Conservation (phyloP, 2,329 filamentous ascomycete genomes). For the Lasiodiplodia gonubiensis region DNA sequence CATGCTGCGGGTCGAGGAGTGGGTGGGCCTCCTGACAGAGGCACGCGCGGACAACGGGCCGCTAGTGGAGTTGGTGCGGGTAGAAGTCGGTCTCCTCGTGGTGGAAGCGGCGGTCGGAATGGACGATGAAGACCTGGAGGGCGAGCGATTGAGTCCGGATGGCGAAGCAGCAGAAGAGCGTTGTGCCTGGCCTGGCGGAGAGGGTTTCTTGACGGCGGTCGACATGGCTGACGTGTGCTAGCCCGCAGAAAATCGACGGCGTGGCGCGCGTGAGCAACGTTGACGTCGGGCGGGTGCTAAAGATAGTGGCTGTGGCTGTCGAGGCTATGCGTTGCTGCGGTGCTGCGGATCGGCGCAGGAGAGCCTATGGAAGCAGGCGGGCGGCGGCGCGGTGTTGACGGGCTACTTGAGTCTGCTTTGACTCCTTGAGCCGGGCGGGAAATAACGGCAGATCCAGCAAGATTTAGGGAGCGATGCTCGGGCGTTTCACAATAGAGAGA, state of each 20-base stretch:
- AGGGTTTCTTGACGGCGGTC: constrained; percentile 45
- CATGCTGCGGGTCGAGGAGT: constrained; percentile 41
- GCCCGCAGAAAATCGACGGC: constrained; percentile 13
- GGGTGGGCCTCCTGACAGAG: constrained; percentile 44
- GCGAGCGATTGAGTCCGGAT: constrained; percentile 42
- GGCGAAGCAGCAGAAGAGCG: constrained; percentile 38
- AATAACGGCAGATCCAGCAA: constrained; percentile 21
- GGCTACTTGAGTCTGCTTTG: constrained; percentile 7
- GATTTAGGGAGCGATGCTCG: constrained; percentile 28
- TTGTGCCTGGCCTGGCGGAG: constrained; percentile 40
- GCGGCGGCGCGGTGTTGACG: constrained; percentile 19
- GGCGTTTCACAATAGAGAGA: constrained; percentile 26
- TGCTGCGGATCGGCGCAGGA: constrained; percentile 16
- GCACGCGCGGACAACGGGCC: constrained; percentile 48
- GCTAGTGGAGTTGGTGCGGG: constrained; percentile 34
- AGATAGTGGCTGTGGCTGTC: constrained; percentile 26
- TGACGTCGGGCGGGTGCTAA: constrained; percentile 20
- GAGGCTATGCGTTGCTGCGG: constrained; percentile 26
- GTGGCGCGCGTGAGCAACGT: constrained; percentile 12
- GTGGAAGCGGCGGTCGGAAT: background rate
- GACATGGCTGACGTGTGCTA: constrained; percentile 37
- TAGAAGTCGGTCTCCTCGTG: constrained; percentile 29
- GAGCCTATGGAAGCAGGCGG: constrained; percentile 6
- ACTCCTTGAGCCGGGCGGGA: constrained; percentile 24
- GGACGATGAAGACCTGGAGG: constrained; percentile 37